phyloP scores from a whole-genome alignment of 1,139 yeast species.

The Kodamaea derodonti region DNA sequence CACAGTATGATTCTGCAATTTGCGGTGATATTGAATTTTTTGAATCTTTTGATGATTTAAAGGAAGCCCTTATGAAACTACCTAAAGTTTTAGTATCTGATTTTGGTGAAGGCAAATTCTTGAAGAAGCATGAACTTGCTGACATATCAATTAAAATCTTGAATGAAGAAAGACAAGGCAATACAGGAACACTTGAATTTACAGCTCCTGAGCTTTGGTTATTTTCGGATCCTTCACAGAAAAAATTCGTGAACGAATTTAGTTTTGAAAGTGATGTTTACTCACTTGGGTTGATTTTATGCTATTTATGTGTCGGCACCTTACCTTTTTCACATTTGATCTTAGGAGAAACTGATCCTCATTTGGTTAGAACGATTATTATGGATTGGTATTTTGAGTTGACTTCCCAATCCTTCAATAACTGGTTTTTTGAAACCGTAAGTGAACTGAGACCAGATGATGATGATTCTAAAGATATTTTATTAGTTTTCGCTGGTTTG shows the following conservation, averaged over 20 bases:
- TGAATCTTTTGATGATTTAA: constrained; percentile 16
- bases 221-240: constrained; percentile 16
- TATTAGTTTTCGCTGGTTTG: constrained; percentile 20
- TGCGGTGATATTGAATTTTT: constrained; percentile 10
- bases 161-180: constrained; percentile 43
- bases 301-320: constrained; percentile 65
- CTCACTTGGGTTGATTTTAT: constrained; percentile 76
- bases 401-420: constrained; percentile 16
- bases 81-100: constrained; percentile 80
- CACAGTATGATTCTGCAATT: constrained; percentile 19
- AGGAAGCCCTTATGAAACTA: constrained; percentile 26
- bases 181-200: constrained; percentile 83
- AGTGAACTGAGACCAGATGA: neutral
- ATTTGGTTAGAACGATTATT: constrained; percentile 23
- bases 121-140: constrained; percentile 35
- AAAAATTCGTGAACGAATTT: constrained; percentile 44
- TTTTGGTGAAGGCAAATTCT: constrained; percentile 84
- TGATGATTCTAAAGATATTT: constrained; percentile 6
- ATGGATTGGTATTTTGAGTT: constrained; percentile 28
- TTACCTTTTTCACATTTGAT: constrained; percentile 50
- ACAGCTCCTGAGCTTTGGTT: constrained; percentile 79
- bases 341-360: constrained; percentile 34
- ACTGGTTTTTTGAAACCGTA: constrained; percentile 21
- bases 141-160: constrained; percentile 10
- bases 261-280: constrained; percentile 73